Evolutionary conservation across 805 yeast species (phyloP), one percentile per base, ranked within the genome.

Genomic region (Yarrowia sp.): DNA sequence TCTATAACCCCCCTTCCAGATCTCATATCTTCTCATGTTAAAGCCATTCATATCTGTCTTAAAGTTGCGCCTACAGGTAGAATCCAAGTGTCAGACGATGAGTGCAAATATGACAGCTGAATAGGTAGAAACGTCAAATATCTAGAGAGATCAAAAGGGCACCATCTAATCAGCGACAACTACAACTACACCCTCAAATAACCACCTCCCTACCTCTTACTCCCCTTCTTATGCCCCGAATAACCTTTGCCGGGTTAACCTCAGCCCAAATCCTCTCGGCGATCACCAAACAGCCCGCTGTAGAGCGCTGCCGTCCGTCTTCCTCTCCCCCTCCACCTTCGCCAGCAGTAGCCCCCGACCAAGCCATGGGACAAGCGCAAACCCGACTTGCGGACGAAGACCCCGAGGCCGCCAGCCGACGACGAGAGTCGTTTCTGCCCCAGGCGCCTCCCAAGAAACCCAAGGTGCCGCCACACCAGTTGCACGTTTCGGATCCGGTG

Each of bases 341-440:
- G 9, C 14, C 50, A 20, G n/a, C n/a, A n/a, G n/a, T n/a, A n/a
- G n/a, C n/a, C n/a, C n/a, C n/a, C n/a, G n/a, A n/a, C n/a, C n/a
- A n/a, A n/a, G 33, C 50, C 49, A 58, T 58, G 64, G 64, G 64
- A 58, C 64, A 58, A 40, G 64, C 64, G 17, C 64, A 58, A 43
- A 58, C 64, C 7, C 49, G 64, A 58, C 64, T 58, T 42, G 64
- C n/a, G 64, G 64, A 58, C 30, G 64, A 58, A 58, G 64, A 58
- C 34, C 64, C 64, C 8, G 64, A 42, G 33, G 64, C 30, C n/a
- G 50, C 64, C 13, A 33, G 42, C 36, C 36, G 46, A 33, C 38
- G 64, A 33, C 49, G 50, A 19, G 64, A 58, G 50, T 42, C 50
- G 19, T 58, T 58, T 43, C 50, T 58, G 13, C 64, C 64, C 10